Conservation (phyloP, 805 yeast species). For the Cyberlindnera xishuangbannaensis region DNA sequence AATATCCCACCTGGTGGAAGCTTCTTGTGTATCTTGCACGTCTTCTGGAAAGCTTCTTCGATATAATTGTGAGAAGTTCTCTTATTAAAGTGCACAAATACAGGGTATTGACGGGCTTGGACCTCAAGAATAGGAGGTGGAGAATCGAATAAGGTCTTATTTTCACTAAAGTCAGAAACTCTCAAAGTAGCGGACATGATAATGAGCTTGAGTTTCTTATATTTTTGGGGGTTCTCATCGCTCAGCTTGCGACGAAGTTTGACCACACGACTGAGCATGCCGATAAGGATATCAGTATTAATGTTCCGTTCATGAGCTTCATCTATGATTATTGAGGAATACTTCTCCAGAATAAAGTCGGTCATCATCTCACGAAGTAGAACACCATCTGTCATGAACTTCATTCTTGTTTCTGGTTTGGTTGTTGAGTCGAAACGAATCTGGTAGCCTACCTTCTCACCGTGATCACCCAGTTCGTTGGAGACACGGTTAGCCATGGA, state of each 20-base stretch:
- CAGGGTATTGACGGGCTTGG: slow-evolving; percentile 93
- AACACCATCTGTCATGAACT: slow-evolving; percentile 95
- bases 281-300: slow-evolving; percentile 92
- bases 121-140: slow-evolving; percentile 89
- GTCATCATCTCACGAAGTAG: slow-evolving; percentile 86
- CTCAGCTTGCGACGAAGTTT: slow-evolving; percentile 58
- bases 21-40: slow-evolving; percentile 78
- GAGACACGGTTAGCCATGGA: slow-evolving; percentile 84
- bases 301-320: slow-evolving; percentile 98
- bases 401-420: slow-evolving; percentile 60
- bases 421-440: slow-evolving; percentile 73
- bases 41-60: slow-evolving; percentile 80
- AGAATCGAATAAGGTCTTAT: slow-evolving; percentile 52
- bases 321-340: slow-evolving; percentile 85
- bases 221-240: slow-evolving; percentile 38
- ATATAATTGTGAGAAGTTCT: slow-evolving; percentile 72
- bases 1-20: slow-evolving; percentile 94
- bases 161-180: slow-evolving; percentile 89
- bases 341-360: slow-evolving; percentile 74
- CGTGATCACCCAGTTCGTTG: slow-evolving; percentile 69
- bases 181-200: slow-evolving; percentile 97
- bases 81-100: slow-evolving; percentile 82
- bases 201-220: slow-evolving; percentile 68
- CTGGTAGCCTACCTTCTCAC: slow-evolving; percentile 69
- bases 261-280: slow-evolving; percentile 85